phyloP scores from a whole-genome alignment of 345 rosid species.

The Brassica rapa region DNA sequence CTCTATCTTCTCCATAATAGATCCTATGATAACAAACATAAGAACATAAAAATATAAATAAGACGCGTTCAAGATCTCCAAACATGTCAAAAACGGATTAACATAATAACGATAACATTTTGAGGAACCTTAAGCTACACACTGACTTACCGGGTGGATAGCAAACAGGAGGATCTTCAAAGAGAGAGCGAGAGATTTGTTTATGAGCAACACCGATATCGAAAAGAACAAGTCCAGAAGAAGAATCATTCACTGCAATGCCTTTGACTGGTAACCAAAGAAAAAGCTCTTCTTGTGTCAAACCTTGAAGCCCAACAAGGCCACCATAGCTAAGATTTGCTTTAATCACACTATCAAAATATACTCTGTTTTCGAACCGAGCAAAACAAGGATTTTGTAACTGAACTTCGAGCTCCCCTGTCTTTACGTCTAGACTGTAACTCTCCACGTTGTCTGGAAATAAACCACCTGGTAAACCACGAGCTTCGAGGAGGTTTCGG shows the following conservation, averaged over 20 bases:
- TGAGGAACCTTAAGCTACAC: neutral
- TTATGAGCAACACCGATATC: slow-evolving; percentile 87
- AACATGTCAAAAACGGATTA: neutral
- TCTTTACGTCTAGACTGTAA: slow-evolving; percentile 51
- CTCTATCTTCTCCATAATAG: slow-evolving; percentile 42
- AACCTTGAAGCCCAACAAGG: slow-evolving; percentile 72
- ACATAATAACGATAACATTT: neutral
- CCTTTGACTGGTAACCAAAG: slow-evolving; percentile 87
- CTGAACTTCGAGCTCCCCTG: slow-evolving; percentile 64
- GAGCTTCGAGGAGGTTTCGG: slow-evolving; percentile 61
- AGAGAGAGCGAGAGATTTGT: slow-evolving; percentile 77
- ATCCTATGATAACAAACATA: slow-evolving; percentile 38
- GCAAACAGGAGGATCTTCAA: slow-evolving; percentile 89
- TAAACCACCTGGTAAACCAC: slow-evolving; percentile 82
- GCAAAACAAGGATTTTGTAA: slow-evolving; percentile 74
- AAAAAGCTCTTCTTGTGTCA: slow-evolving; percentile 79
- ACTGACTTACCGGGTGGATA: slow-evolving; percentile 51
- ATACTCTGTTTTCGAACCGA: slow-evolving; percentile 68
- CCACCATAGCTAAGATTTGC: slow-evolving; percentile 90
- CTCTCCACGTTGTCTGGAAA: slow-evolving; percentile 70
- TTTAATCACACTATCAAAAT: slow-evolving; percentile 63
- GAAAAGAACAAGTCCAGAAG: slow-evolving; percentile 76
- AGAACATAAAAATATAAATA: neutral
- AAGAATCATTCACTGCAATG: slow-evolving; percentile 69
- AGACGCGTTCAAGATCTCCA: neutral